phyloP scores from a whole-genome alignment of 2,329 filamentous ascomycete genomes.

The Thelonectria discophora region DNA sequence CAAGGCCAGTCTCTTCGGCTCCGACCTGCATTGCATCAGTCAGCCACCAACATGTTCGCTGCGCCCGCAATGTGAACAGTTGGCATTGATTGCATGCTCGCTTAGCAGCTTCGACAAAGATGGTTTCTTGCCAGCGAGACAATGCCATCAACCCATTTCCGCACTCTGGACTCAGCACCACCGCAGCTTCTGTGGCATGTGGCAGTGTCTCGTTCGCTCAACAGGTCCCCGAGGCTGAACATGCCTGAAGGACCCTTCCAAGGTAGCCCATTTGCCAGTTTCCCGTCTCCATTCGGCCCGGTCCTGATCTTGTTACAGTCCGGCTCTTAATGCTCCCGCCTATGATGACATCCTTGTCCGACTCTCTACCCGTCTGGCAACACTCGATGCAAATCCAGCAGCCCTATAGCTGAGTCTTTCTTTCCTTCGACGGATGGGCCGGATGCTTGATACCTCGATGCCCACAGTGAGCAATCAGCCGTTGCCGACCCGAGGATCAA shows the following conservation, averaged over 20 bases:
- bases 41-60: not conserved
- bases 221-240: not conserved
- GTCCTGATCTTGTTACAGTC: conserved; percentile 11
- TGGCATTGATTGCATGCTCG: not conserved
- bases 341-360: not conserved
- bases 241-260: not conserved
- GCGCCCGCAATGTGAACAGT: not conserved
- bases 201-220: not conserved
- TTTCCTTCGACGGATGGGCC: not conserved
- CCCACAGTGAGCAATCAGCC: not conserved
- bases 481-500: not conserved
- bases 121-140: not conserved
- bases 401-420: not conserved
- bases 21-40: not conserved
- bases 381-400: conserved; percentile 4
- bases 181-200: not conserved
- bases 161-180: not conserved
- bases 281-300: conserved; percentile 18
- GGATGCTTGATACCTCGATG: not conserved
- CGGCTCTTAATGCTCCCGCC: conserved; percentile 9
- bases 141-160: not conserved
- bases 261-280: not conserved
- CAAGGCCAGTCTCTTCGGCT: not conserved
- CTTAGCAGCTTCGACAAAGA: not conserved
- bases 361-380: not conserved